Evolutionary conservation across 139 green algal species (phyloP).

Genomic region (Chlamydomonas urium): DNA sequence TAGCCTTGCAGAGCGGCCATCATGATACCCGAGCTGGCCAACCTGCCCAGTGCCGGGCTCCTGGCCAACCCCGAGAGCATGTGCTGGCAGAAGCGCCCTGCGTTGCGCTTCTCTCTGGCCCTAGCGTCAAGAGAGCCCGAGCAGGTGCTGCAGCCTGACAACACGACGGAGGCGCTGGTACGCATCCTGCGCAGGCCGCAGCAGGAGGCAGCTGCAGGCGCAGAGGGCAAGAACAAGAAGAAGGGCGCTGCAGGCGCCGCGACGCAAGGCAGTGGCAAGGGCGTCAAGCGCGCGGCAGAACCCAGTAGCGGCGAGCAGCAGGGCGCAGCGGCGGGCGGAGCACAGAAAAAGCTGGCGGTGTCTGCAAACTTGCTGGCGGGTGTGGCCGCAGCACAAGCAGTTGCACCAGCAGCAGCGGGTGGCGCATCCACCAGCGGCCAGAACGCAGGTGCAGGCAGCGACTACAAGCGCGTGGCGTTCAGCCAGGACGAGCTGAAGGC

Average conservation of each 20-base stretch:
- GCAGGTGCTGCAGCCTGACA: neutral
- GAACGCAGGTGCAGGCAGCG: neutral
- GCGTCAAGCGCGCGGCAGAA: neutral
- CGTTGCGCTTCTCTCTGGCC: neutral
- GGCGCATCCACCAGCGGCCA: neutral
- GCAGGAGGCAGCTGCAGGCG: neutral
- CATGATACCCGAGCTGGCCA: neutral
- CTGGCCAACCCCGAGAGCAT: neutral
- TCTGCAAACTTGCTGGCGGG: neutral
- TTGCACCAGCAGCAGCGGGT: neutral
- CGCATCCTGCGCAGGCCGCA: neutral
- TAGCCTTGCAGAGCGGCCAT: too few species aligned
- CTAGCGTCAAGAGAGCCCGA: neutral
- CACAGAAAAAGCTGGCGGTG: neutral
- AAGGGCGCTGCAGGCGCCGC: neutral
- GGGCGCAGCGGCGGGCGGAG: neutral
- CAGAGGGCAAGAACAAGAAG: too few species aligned
- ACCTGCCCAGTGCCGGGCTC: neutral
- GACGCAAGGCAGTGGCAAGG: neutral
- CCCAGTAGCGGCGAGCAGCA: too few species aligned
- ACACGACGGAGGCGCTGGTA: neutral
- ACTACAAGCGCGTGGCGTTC: neutral
- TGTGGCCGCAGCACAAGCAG: too few species aligned
- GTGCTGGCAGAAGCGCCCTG: neutral
- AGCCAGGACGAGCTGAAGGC: conserved; percentile 3